Base-by-base conservation (phyloP, 441 rosid genomes). In the Brassica hybrid region DNA sequence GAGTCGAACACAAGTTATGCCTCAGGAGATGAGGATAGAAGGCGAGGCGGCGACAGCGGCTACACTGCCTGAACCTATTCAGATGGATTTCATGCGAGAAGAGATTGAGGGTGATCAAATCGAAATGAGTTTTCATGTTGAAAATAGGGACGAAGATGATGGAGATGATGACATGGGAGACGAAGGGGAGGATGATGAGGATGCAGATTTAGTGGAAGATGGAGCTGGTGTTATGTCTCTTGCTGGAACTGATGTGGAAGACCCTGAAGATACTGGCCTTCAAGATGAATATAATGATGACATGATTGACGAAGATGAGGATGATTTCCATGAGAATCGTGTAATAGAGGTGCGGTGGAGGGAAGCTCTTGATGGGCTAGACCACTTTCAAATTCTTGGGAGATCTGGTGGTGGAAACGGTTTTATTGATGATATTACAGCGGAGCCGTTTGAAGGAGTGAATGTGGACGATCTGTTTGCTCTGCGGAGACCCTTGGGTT, bases 361-460 rank as follows among this genome's bases (percentile, higher is more conserved):
- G 85, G 99, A 89, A 83, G 96, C 96, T 72, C 90, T 94, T 79
- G 97, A 96, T 85, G 97, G 93, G 76, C 85, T 96, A 73, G 99
- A 96, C 84, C 93, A 91, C 83, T 83, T 94, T 83, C 97, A 91
- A 81, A 94, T 91, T 25, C 91, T 94, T 82, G 94, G 97, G 74
- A 93, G 90, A 84, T 91, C 98, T 82, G 98, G 97, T 80, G 84
- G 82, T 75, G 79, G 89, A 60, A 81, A 89, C 68, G 86, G 92
- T 75, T 88, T 96, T 65, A 86, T 96, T 80, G 97, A 96, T 88
- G 98, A 94, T 88, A 83, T 90, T 80, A 90, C 96, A 13, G 96
- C 98, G 65, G 99, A 96, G 82, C 94, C 99, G 38, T 96, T 94
- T 88, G 97, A 94, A 81, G 99, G 99, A 64, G 97, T 92, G 76